Percentiles rank a stretch among this genome's conserved stretches.
Evolutionary conservation across 495 filamentous ascomycete species (phyloP).

Genomic region (Aspergillus diversus): DNA sequence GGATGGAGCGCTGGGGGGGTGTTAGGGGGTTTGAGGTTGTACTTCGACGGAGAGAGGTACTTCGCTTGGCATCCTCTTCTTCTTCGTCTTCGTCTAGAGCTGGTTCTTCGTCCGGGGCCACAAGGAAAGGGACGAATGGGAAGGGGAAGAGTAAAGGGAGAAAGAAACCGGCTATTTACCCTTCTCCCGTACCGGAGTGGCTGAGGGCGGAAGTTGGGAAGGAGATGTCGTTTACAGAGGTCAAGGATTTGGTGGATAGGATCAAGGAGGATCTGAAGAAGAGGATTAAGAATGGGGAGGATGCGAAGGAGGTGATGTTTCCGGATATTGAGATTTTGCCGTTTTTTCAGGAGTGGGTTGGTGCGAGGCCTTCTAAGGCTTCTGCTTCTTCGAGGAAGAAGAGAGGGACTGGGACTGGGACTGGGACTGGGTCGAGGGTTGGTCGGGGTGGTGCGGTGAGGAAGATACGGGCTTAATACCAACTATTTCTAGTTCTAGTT

Average conservation of each 20-base stretch:
- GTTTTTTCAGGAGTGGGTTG: constrained; percentile 43
- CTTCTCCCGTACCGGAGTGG: constrained; percentile 40
- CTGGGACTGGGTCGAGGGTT: not conserved
- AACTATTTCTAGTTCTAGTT: not conserved
- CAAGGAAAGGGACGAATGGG: not conserved
- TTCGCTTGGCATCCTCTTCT: constrained; percentile 1
- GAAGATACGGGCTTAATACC: not conserved
- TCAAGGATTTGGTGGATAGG: constrained; percentile 29
- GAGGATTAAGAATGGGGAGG: not conserved
- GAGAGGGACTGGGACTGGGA: not conserved
- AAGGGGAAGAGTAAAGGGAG: not conserved
- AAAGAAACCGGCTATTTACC: constrained; percentile 26
- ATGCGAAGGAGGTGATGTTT: constrained; percentile 37
- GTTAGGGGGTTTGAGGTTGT: constrained; percentile 40
- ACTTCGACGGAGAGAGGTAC: constrained; percentile 29
- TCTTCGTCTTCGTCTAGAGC: not conserved
- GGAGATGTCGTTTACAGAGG: constrained; percentile 36
- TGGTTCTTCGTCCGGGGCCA: not conserved
- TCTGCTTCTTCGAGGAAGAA: constrained; percentile 1
- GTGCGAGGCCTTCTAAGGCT: not conserved
- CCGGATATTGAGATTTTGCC: constrained; percentile 74
- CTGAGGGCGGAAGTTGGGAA: constrained; percentile 31
- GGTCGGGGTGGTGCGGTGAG: not conserved
- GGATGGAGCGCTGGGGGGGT: constrained; percentile 62
- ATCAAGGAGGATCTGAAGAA: not conserved